Evolutionary conservation across 2,329 filamentous ascomycete genomes (phyloP).

Genomic region (Amylocarpus encephaloides): DNA sequence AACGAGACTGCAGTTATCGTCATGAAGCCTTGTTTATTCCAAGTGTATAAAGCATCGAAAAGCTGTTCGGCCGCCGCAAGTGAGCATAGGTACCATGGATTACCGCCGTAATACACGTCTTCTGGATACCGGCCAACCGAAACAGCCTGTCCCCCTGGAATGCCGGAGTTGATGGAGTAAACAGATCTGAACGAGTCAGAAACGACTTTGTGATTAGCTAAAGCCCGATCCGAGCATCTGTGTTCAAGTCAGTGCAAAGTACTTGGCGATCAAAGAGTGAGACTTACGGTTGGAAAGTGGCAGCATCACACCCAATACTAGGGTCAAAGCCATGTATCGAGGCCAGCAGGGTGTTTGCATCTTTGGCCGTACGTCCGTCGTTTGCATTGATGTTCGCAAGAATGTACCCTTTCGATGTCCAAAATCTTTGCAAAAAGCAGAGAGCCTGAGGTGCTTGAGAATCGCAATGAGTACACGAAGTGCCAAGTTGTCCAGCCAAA

Average conservation of each 20-base stretch:
- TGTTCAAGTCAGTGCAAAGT: conserved; percentile 1
- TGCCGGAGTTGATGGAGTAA: conserved; percentile 64
- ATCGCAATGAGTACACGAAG: conserved; percentile 53
- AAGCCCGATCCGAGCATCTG: conserved; percentile 39
- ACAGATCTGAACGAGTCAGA: conserved; percentile 68
- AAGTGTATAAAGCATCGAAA: conserved; percentile 69
- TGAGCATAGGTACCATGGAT: conserved; percentile 76
- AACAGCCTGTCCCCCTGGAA: conserved; percentile 51
- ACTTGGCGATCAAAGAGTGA: background rate
- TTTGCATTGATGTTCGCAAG: conserved; percentile 62
- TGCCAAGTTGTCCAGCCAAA: conserved; percentile 58
- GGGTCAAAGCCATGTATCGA: conserved; percentile 67
- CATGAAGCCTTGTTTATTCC: conserved; percentile 57
- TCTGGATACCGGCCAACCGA: conserved; percentile 63
- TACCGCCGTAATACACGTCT: conserved; percentile 70
- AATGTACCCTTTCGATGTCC: conserved; percentile 53
- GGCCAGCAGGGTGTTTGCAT: conserved; percentile 62
- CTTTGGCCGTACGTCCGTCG: conserved; percentile 59
- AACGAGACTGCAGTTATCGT: conserved; percentile 59
- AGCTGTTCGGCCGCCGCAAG: conserved; percentile 74
- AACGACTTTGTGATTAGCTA: conserved; percentile 71
- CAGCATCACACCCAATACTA: conserved; percentile 56
- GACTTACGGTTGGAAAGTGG: conserved; percentile 66
- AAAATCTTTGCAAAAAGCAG: conserved; percentile 70
- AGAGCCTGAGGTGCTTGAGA: conserved; percentile 62